phyloP scores from a whole-genome alignment of 768 basidiomycete species.

The Lepiota venenata region DNA sequence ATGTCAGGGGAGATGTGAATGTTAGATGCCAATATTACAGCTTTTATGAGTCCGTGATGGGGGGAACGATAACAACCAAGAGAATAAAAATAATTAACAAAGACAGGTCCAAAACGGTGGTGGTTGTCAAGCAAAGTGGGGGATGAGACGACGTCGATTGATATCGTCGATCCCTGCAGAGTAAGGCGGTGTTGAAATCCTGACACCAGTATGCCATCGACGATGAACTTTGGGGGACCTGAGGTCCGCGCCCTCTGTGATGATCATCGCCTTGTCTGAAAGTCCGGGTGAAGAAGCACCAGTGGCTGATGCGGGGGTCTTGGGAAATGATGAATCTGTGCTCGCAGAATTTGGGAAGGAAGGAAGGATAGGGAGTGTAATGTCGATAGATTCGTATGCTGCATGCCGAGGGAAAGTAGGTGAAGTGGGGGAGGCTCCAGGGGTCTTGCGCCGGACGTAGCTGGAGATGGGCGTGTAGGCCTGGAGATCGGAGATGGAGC shows the following conservation, averaged over 20 bases:
- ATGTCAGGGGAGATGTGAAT: neutral
- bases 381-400: slow-evolving; percentile 41
- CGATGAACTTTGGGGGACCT: slow-evolving; percentile 5
- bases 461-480: slow-evolving; percentile 76
- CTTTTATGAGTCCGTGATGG: slow-evolving; percentile 4
- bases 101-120: neutral
- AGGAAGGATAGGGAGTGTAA: slow-evolving; percentile 66
- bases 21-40: slow-evolving; percentile 7
- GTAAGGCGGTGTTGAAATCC: slow-evolving; percentile 40
- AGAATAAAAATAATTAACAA: neutral
- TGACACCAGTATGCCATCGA: slow-evolving; percentile 37
- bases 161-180: slow-evolving; percentile 27
- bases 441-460: slow-evolving; percentile 77
- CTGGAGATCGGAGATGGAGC: slow-evolving; percentile 46
- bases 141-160: slow-evolving; percentile 17
- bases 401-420: slow-evolving; percentile 54
- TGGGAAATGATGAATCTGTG: slow-evolving; percentile 37
- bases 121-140: slow-evolving; percentile 9
- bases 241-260: slow-evolving; percentile 26
- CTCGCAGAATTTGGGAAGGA: slow-evolving; percentile 41
- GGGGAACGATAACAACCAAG: neutral
- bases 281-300: slow-evolving; percentile 21
- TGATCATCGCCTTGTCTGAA: slow-evolving; percentile 14
- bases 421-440: slow-evolving; percentile 67
- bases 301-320: slow-evolving; percentile 33